Base-by-base conservation (phyloP, 2,329 filamentous ascomycete species). In the Ambrosiella xylebori region DNA sequence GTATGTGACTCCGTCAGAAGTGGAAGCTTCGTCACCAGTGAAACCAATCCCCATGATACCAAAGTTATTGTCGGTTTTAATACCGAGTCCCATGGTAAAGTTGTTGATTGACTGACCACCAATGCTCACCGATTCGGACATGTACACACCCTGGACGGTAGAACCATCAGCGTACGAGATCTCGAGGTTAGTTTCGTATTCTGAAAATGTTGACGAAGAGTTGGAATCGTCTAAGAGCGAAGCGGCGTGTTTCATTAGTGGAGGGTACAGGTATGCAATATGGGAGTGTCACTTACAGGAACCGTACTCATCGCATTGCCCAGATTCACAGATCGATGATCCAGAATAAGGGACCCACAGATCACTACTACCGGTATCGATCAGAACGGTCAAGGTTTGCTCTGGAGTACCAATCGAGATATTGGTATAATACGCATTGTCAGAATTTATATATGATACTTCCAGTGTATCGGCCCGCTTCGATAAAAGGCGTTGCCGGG, bases 341-440 rank as follows among this genome's bases (percentile, higher is more conserved):
- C 57, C 54, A 59, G 64, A 66, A 49, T 68, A 67, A 12, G 76
- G 74, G 44, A 84, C 73, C 81, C 81, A 84, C 19, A 80, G 74
- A 68, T 85, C 81, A 61, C 79, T 82, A 64, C 79, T 82, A 47
- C 80, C 81, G 0, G 81, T 84, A 67, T 84, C 81, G 50, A 84
- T 71, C 65, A 82, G 78, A 56, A 84, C 67, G 1, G 73, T 75
- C 45, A 84, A 61, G 3, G 74, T 67, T 64, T 84, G 81, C 11
- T 69, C 67, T 0, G 81, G 80, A 6, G 75, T 81, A 15, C 81
- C 81, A 27, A 84, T 65, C 35, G 70, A 68, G 61, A 81, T 75
- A 19, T 74, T 74, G 15, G 76, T 74, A 64, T 80, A 82, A 65
- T 82, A 83, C 40, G 59, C 55, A 27, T 47, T 49, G 4, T 74